Evolutionary conservation across 75 land plant species (phyloP).

Genomic region (Gnetum montanum): DNA sequence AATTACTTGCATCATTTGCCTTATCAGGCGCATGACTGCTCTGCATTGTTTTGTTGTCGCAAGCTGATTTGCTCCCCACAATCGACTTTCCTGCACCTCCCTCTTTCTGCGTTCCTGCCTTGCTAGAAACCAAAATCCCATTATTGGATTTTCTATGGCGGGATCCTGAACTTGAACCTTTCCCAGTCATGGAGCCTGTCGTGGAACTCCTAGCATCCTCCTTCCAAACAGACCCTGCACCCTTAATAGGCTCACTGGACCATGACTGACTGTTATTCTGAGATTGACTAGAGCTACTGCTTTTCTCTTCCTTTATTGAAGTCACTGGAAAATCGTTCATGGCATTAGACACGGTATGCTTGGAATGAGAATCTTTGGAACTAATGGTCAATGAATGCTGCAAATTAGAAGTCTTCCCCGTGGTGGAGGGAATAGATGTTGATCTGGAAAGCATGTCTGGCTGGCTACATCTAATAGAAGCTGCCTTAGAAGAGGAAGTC

Average conservation of each 20-base stretch:
- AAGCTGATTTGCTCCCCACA: constrained; percentile 19
- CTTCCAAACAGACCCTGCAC: constrained; percentile 37
- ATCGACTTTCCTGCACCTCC: constrained; percentile 22
- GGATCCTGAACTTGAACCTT: constrained; percentile 22
- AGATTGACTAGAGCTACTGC: constrained; percentile 88
- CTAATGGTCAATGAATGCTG: constrained; percentile 9
- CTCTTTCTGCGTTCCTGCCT: constrained; percentile 50
- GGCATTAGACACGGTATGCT: constrained; percentile 11
- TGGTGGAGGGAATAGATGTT: constrained; percentile 17
- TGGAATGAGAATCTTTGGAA: constrained; percentile 27
- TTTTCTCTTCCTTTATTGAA: constrained; percentile 64
- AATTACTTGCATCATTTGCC: constrained; percentile 31
- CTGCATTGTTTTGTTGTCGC: constrained; percentile 28
- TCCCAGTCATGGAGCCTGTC: constrained; percentile 36
- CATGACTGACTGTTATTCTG: constrained; percentile 77
- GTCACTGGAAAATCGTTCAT: constrained; percentile 22
- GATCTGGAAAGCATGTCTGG: constrained; percentile 33
- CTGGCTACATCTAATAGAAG: constrained; percentile 27
- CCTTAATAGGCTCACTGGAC: constrained; percentile 65
- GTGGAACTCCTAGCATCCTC: constrained; percentile 72
- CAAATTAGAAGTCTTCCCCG: constrained; percentile 13
- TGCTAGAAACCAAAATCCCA: constrained; percentile 22
- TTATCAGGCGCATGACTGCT: constrained; percentile 24
- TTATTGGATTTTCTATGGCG: constrained; percentile 36
- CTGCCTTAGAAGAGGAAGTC: constrained; percentile 24